Evolutionary conservation across 2,329 filamentous ascomycete genomes (phyloP).

Genomic region (Leptographium procerum): DNA sequence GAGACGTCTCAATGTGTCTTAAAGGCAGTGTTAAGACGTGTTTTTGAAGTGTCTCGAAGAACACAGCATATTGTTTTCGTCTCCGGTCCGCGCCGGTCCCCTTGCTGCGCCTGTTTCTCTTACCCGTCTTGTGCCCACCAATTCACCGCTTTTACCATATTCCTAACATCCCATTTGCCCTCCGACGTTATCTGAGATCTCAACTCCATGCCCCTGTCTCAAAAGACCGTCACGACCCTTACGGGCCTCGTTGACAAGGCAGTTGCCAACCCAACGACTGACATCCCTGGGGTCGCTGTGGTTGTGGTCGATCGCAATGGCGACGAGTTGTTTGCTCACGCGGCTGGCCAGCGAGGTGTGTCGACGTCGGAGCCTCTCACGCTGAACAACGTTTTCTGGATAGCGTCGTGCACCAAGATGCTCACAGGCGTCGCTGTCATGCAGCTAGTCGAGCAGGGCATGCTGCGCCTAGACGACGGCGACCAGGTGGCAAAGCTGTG

Average conservation of each 20-base stretch:
- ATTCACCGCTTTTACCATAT: no score
- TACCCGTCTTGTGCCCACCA: no score
- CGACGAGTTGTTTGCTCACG: slow-evolving; percentile 33
- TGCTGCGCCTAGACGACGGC: slow-evolving; percentile 35
- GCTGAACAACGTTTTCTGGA: slow-evolving; percentile 48
- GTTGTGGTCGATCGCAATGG: slow-evolving; percentile 36
- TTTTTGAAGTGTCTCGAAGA: no score
- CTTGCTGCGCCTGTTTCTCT: no score
- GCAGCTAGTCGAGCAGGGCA: slow-evolving; percentile 44
- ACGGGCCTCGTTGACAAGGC: slow-evolving; percentile 24
- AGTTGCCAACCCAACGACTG: slow-evolving; percentile 23
- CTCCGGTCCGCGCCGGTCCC: no score
- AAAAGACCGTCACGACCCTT: slow-evolving; percentile 12
- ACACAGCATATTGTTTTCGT: no score
- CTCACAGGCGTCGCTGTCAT: slow-evolving; percentile 40
- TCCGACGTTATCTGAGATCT: background rate
- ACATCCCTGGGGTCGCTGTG: slow-evolving; percentile 33
- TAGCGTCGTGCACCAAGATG: slow-evolving; percentile 48
- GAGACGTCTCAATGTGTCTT: no score
- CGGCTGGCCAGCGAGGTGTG: slow-evolving; percentile 34
- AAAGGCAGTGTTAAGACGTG: no score
- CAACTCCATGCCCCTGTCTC: slow-evolving; percentile 9
- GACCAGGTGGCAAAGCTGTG: slow-evolving; percentile 33
- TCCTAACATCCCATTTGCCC: background rate
- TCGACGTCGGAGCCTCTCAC: slow-evolving; percentile 39